Evolutionary conservation across 805 yeast genomes (phyloP).

Genomic region (Wickerhamomyces bovis): DNA sequence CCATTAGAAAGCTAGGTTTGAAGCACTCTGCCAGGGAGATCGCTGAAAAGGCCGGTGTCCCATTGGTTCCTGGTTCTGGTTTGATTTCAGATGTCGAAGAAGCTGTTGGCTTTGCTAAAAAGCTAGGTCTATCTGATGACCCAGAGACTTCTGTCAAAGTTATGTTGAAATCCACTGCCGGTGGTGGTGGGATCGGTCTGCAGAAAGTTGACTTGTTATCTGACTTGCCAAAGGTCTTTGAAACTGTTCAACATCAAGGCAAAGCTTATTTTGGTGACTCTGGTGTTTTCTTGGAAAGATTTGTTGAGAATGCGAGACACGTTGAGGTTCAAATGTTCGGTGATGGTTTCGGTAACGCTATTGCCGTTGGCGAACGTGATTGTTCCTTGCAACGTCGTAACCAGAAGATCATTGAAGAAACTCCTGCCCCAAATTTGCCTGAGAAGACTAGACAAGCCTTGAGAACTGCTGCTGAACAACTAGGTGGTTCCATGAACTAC

Average conservation of each 20-base stretch:
- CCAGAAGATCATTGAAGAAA: slow-evolving; percentile 94
- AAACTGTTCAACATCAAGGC: slow-evolving; percentile 92
- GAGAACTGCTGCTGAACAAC: slow-evolving; percentile 79
- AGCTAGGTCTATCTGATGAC: slow-evolving; percentile 40
- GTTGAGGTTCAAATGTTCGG: slow-evolving; percentile 97
- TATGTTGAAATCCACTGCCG: slow-evolving; percentile 97
- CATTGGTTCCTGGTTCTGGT: slow-evolving; percentile 96
- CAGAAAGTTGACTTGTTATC: slow-evolving; percentile 82
- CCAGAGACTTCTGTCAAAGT: slow-evolving; percentile 61
- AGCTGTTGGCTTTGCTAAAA: slow-evolving; percentile 69
- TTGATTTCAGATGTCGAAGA: slow-evolving; percentile 65
- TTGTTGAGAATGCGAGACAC: slow-evolving; percentile 92
- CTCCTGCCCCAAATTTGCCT: slow-evolving; percentile 95
- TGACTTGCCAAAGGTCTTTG: slow-evolving; percentile 81
- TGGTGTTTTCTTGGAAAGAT: slow-evolving; percentile 92
- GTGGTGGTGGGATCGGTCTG: slow-evolving; percentile 98
- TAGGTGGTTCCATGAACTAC: slow-evolving; percentile 79
- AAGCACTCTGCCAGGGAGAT: slow-evolving; percentile 96
- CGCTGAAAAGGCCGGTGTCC: slow-evolving; percentile 88
- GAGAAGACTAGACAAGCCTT: slow-evolving; percentile 65
- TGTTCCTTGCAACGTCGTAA: slow-evolving; percentile 96
- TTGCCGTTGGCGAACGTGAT: slow-evolving; percentile 95
- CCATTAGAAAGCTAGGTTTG: slow-evolving; percentile 84
- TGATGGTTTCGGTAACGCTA: slow-evolving; percentile 89
- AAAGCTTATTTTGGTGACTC: slow-evolving; percentile 88